A percentile compares a stretch with the other conserved stretches of the same genome.
Conservation (phyloP, 192 early-diverging fungal species). For the Pilaira anomala region DNA sequence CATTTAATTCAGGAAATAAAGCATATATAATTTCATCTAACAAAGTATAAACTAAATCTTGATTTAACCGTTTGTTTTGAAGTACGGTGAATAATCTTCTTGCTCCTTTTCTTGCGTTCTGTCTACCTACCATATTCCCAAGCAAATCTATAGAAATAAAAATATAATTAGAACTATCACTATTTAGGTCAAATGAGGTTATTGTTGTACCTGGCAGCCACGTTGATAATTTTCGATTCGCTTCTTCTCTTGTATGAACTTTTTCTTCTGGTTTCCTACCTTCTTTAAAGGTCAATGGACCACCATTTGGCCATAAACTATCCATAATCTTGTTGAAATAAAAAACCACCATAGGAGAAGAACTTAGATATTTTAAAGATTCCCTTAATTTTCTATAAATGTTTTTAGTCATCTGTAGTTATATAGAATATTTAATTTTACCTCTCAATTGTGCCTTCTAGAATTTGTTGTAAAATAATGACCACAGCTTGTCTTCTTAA, state of each 20-base stretch:
- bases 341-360: slow-evolving; percentile 42
- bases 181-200: background rate
- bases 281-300: slow-evolving; percentile 18
- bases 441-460: slow-evolving; percentile 86
- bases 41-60: slow-evolving; percentile 70
- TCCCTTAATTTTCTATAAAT: slow-evolving; percentile 43
- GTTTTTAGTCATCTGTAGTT: slow-evolving; percentile 6
- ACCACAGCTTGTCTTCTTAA: slow-evolving; percentile 82
- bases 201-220: slow-evolving; percentile 64
- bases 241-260: slow-evolving; percentile 41
- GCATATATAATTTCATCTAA: slow-evolving; percentile 70
- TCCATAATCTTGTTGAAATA: slow-evolving; percentile 41
- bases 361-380: slow-evolving; percentile 33
- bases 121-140: slow-evolving; percentile 76
- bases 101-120: slow-evolving; percentile 79
- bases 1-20: slow-evolving; percentile 67
- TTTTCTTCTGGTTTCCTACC: slow-evolving; percentile 47
- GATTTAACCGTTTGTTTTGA: slow-evolving; percentile 76
- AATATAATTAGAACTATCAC: background rate
- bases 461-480: slow-evolving; percentile 79
- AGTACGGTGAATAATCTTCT: slow-evolving; percentile 61
- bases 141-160: slow-evolving; percentile 45
- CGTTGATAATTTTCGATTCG: slow-evolving; percentile 52
- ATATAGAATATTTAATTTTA: slow-evolving; percentile 33
- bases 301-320: slow-evolving; percentile 56